Percentiles rank a stretch among this genome's conserved stretches.
phyloP scores from a whole-genome alignment of 108 stramenopile species.

The Mayamaea pseudoterrestris region DNA sequence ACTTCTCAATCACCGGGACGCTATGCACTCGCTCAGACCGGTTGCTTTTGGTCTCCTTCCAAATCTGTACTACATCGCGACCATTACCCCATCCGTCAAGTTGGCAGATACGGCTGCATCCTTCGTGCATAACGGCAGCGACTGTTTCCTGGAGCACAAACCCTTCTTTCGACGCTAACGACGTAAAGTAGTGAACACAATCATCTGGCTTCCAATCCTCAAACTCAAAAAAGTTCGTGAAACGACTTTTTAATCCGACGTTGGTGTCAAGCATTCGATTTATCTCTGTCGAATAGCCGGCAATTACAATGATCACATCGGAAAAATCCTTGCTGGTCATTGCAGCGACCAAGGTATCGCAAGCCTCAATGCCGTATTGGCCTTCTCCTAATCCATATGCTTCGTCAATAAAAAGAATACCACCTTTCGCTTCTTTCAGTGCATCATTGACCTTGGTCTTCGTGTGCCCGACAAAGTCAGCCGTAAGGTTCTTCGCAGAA shows the following conservation, averaged over 20 bases:
- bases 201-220: too few relatives aligned
- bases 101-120: too few relatives aligned
- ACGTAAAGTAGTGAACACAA: too few relatives aligned
- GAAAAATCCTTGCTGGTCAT: conserved; percentile 29
- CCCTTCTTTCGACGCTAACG: too few relatives aligned
- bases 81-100: too few relatives aligned
- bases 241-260: conserved; percentile 32
- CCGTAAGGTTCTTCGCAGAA: conserved; percentile 13
- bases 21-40: too few relatives aligned
- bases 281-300: conserved; percentile 37
- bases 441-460: conserved; percentile 17
- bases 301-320: conserved; percentile 28
- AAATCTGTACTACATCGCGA: too few relatives aligned
- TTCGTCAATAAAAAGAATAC: conserved; percentile 67
- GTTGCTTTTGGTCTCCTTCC: too few relatives aligned
- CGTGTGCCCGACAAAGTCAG: conserved; percentile 22
- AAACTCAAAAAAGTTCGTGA: too few relatives aligned
- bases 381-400: conserved; percentile 56
- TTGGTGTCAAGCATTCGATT: conserved; percentile 33
- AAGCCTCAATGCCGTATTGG: conserved; percentile 31
- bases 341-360: conserved; percentile 27
- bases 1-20: too few relatives aligned
- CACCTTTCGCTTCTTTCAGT: conserved; percentile 39
- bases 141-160: too few relatives aligned
- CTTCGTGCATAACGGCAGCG: too few relatives aligned